These are phyloP conservation scores for Penstemon barbatus DNA, from an alignment of 257 asterid genomes.

Conservation along the genomic window DNA sequence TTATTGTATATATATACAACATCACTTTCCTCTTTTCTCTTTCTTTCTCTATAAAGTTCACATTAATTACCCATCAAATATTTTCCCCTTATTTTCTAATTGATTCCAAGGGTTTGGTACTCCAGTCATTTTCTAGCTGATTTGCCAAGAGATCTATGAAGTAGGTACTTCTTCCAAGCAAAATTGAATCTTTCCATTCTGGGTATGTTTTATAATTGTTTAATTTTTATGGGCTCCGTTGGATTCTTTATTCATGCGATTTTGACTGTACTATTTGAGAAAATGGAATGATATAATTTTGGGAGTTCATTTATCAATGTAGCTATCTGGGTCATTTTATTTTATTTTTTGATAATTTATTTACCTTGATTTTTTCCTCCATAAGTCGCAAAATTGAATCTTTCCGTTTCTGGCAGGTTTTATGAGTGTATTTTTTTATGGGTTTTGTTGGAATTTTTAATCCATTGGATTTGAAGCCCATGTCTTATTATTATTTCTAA, in stretches of 20 bases:
- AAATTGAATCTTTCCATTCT: conserved; percentile 28
- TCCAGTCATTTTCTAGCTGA: conserved; percentile 27
- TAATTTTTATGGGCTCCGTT: conserved; percentile 13
- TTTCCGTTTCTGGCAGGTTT: conserved; percentile 25
- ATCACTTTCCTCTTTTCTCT: conserved; percentile 27
- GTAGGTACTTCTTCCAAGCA: conserved; percentile 19
- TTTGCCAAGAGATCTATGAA: conserved; percentile 25
- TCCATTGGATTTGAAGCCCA: conserved; percentile 10
- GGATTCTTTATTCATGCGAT: conserved; percentile 25
- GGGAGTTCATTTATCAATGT: too few species aligned
- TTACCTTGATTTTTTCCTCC: too few species aligned
- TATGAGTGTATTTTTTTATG: neutral
- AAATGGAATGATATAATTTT: too few species aligned
- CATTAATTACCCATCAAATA: neutral
- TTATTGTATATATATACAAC: conserved; percentile 15
- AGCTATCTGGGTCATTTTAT: too few species aligned
- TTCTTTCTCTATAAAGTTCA: neutral
- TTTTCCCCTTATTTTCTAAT: conserved; percentile 7
- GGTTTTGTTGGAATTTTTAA: conserved; percentile 24
- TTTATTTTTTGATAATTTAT: too few species aligned
- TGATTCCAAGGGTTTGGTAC: conserved; percentile 10
- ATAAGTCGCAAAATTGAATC: conserved; percentile 1
- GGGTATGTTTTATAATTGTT: neutral
- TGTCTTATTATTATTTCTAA: too few species aligned
- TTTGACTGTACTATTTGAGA: neutral